Evolutionary conservation across 2,329 filamentous ascomycete species (phyloP).

Genomic region (Clonostachys solani): DNA sequence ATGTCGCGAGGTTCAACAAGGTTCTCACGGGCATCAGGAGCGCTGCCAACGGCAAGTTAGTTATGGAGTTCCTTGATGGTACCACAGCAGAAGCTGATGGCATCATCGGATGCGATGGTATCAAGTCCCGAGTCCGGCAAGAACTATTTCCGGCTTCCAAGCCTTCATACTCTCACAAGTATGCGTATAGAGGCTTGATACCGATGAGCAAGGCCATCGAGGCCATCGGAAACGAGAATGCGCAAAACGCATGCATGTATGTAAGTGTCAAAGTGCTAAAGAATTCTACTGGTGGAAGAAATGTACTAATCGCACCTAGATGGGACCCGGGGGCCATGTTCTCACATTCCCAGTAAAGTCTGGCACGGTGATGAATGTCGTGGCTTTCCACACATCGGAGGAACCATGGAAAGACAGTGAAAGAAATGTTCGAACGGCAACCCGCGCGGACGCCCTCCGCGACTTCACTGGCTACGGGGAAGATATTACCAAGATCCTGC

Average conservation of each 20-base stretch:
- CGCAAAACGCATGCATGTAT: slow-evolving; percentile 18
- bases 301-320: slow-evolving; percentile 6
- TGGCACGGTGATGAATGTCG: slow-evolving; percentile 51
- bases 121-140: slow-evolving; percentile 50
- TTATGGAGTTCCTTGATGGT: slow-evolving; percentile 20
- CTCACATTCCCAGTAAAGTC: slow-evolving; percentile 55
- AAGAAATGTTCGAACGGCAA: slow-evolving; percentile 11
- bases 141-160: no score
- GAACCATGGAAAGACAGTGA: slow-evolving; percentile 18
- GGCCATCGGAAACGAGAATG: slow-evolving; percentile 34
- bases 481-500: slow-evolving; percentile 19
- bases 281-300: no score
- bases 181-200: slow-evolving; percentile 46
- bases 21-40: slow-evolving; percentile 1
- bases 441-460: slow-evolving; percentile 20
- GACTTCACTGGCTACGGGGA: slow-evolving; percentile 27
- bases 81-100: slow-evolving; percentile 28
- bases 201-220: slow-evolving; percentile 47
- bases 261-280: slow-evolving; percentile 4
- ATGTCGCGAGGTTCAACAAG: slow-evolving; percentile 4
- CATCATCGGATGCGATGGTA: slow-evolving; percentile 59
- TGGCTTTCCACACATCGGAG: slow-evolving; percentile 31
- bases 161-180: slow-evolving; percentile 46
- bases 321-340: slow-evolving; percentile 48
- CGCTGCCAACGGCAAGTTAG: neutral